Evolutionary conservation across 1,139 yeast genomes (phyloP).

Genomic region (Fermentozyma sake): DNA sequence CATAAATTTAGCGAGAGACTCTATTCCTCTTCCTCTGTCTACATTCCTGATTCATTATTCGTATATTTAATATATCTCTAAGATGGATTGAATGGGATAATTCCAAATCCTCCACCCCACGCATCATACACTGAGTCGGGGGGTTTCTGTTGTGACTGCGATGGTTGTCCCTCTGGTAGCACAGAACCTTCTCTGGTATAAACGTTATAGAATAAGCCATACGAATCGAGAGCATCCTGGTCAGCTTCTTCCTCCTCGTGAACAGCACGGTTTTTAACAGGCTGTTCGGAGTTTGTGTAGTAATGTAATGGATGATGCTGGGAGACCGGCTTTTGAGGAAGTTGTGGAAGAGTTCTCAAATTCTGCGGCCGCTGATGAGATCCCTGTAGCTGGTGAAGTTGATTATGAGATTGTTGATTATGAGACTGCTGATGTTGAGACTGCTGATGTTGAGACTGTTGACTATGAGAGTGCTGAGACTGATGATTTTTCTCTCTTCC

Average conservation of each 20-base stretch:
- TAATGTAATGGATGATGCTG: constrained; percentile 49
- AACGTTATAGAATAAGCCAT: constrained; percentile 35
- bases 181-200: constrained; percentile 33
- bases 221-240: constrained; percentile 28
- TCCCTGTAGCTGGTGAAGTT: constrained; percentile 3
- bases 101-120: constrained; percentile 25
- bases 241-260: constrained; percentile 27
- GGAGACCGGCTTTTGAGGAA: constrained; percentile 32
- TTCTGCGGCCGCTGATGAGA: constrained; percentile 1
- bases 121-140: constrained; percentile 14
- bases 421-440: constrained; percentile 5
- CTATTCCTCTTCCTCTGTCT: no score
- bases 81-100: constrained; percentile 36
- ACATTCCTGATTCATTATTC: background rate
- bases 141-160: constrained; percentile 7
- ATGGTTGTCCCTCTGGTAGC: constrained; percentile 19
- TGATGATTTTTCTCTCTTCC: constrained; percentile 15
- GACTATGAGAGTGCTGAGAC: constrained; percentile 9
- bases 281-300: constrained; percentile 1
- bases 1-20: no score
- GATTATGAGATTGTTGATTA: constrained; percentile 1
- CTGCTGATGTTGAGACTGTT: constrained; percentile 9
- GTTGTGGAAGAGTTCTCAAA: constrained; percentile 2
- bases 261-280: constrained; percentile 6
- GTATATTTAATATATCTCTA: constrained; percentile 6